Evolutionary conservation across 257 asterid species (phyloP), one percentile per base, ranked within the genome.

Genomic region (Plantago ovata): DNA sequence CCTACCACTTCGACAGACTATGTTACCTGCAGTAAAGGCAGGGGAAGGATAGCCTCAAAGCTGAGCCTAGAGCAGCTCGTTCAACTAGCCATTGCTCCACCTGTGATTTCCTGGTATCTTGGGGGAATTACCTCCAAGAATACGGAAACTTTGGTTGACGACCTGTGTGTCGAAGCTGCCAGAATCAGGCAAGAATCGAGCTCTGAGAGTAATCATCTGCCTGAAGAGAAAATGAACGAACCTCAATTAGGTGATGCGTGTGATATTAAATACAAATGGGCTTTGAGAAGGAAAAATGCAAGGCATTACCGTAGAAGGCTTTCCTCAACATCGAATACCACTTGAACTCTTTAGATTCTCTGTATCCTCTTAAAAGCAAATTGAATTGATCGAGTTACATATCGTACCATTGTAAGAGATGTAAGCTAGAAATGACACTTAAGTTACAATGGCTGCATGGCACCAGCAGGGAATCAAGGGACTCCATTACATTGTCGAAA

Each of bases 51-150:
- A 14, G 98, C 64, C 2, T 83, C 96, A 15, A 78, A 47, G 69
- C 67, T 85, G 71, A 78, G 77, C 56, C 74, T 92, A 66, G 88
- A 81, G 61, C 98, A 92, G 69, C 82, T 85, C 38, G 72, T 92
- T 52, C 85, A 92, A 64, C 95, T 96, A 1, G 43, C 95, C 19
- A 67, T 88, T 38, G 77, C 89, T 61, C 96, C 96, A 32, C 98
- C 98, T 7, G 84, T 95, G 0, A 72, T 92, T 65, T 87, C 93
- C 4, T 88, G 96, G 98, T 92, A 92, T 65, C 78, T 92, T 43
- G 73, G 95, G 66, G 96, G 98, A 63, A 88, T 92, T 58, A 84
- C 94, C 0, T 62, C 89, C 22, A 85, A 75, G 69, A 92, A 96
- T 1, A 79, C 88, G 0, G 96, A 82, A 76, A 92, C 85, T 94